Evolutionary conservation across 805 yeast genomes (phyloP).

Genomic region (Candida nemodendra): DNA sequence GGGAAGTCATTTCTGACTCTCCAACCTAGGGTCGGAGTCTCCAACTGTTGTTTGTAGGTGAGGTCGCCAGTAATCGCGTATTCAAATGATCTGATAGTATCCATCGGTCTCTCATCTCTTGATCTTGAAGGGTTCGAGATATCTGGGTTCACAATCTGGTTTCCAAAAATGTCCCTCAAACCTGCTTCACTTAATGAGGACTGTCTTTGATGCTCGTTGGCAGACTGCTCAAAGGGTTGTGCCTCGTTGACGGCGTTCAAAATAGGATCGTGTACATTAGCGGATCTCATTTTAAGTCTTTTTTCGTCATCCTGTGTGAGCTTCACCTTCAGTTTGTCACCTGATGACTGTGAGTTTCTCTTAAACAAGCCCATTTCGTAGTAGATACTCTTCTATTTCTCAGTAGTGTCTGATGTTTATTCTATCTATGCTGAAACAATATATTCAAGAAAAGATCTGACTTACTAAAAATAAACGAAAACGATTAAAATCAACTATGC

Average conservation of each 20-base stretch:
- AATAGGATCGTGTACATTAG: slow-evolving; percentile 84
- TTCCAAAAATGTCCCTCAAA: slow-evolving; percentile 82
- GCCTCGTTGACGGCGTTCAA: slow-evolving; percentile 90
- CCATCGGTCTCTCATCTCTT: slow-evolving; percentile 95
- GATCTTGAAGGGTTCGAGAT: slow-evolving; percentile 90
- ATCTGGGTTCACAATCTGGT: slow-evolving; percentile 74
- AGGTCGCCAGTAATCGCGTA: slow-evolving; percentile 91
- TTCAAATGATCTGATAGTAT: slow-evolving; percentile 91
- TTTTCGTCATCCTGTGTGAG: slow-evolving; percentile 51
- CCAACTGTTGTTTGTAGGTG: slow-evolving; percentile 75
- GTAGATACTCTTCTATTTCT: too few relatives aligned
- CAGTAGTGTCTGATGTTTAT: too few relatives aligned
- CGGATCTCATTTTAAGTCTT: slow-evolving; percentile 61
- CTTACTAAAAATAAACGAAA: too few relatives aligned
- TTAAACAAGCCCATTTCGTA: slow-evolving; percentile 45
- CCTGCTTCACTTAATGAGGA: slow-evolving; percentile 41
- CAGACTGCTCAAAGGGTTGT: slow-evolving; percentile 82
- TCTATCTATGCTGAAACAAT: too few relatives aligned
- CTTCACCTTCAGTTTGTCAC: slow-evolving; percentile 33
- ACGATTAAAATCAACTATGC: too few relatives aligned
- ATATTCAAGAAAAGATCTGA: too few relatives aligned
- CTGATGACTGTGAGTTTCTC: slow-evolving; percentile 34
- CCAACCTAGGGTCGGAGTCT: slow-evolving; percentile 79
- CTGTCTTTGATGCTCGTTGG: slow-evolving; percentile 37
- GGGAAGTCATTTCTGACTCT: slow-evolving; percentile 80